Evolutionary conservation across 148 eudicot species (phyloP).

Genomic region (Rhododendron simsii): DNA sequence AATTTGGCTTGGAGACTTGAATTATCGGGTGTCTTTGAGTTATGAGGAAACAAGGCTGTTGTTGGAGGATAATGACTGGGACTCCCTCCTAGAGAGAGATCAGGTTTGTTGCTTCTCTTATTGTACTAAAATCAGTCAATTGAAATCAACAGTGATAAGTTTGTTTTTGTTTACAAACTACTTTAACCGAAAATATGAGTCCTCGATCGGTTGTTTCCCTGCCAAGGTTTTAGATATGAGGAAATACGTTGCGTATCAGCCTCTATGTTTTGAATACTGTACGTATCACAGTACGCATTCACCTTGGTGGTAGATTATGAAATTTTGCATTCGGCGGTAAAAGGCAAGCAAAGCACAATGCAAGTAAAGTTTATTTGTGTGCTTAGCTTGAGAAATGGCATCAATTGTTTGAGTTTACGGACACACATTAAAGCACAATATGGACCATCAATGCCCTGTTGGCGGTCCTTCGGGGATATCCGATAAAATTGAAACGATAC

Average conservation of each 20-base stretch:
- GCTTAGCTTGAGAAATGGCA: no score
- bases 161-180: not conserved
- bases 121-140: not conserved
- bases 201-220: not conserved
- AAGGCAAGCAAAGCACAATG: no score
- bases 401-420: no score
- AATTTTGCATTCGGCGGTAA: no score
- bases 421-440: not conserved
- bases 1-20: slow-evolving; percentile 89
- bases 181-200: not conserved
- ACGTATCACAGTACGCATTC: no score
- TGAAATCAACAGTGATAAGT: slow-evolving; percentile 3
- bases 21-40: slow-evolving; percentile 74
- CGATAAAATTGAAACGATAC: no score
- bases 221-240: not conserved
- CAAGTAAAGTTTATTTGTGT: no score
- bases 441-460: not conserved
- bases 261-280: not conserved
- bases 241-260: not conserved
- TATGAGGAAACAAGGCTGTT: slow-evolving; percentile 64
- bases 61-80: slow-evolving; percentile 66
- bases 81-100: slow-evolving; percentile 63
- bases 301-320: no score
- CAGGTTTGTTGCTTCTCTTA: slow-evolving; percentile 47
- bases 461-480: no score